Evolutionary conservation across 805 yeast species (phyloP).

Genomic region (Komagataella phaffii): DNA sequence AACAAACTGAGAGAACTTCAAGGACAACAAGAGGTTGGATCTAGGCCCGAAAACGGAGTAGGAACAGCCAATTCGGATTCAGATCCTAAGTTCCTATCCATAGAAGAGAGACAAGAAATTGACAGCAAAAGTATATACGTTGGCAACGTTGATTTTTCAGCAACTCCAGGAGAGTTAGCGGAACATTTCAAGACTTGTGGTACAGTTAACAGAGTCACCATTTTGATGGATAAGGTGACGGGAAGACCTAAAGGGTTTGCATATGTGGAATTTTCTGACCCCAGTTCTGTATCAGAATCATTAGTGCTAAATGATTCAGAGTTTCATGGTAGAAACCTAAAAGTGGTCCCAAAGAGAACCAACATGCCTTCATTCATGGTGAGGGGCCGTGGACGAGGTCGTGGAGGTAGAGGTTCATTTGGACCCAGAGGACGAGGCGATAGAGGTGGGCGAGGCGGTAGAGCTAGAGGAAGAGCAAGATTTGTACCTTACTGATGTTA

Average conservation of each 20-base stretch:
- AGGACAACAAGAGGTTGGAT: slow-evolving; percentile 10
- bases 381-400: slow-evolving; percentile 34
- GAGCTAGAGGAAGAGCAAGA: slow-evolving; percentile 17
- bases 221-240: slow-evolving; percentile 54
- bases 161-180: slow-evolving; percentile 72
- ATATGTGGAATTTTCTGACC: slow-evolving; percentile 69
- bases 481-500: slow-evolving; percentile 16
- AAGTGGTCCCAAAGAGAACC: slow-evolving; percentile 68
- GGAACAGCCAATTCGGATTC: slow-evolving; percentile 2
- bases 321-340: slow-evolving; percentile 58
- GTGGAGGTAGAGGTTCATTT: slow-evolving; percentile 11
- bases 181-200: slow-evolving; percentile 61
- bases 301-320: slow-evolving; percentile 49
- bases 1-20: slow-evolving; percentile 48
- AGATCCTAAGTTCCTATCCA: slow-evolving; percentile 7
- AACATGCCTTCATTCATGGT: slow-evolving; percentile 62
- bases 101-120: slow-evolving; percentile 38
- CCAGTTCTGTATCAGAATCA: slow-evolving; percentile 51
- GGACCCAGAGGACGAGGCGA: slow-evolving; percentile 12
- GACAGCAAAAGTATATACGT: slow-evolving; percentile 71
- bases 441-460: slow-evolving; percentile 8
- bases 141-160: slow-evolving; percentile 72
- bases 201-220: slow-evolving; percentile 67
- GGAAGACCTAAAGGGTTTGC: slow-evolving; percentile 86
- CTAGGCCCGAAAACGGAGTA: not conserved